A percentile compares a stretch with the other conserved stretches of the same genome.
These are phyloP conservation scores for Colletotrichum eleusines DNA, from an alignment of 2,329 filamentous ascomycete species.

Conservation along the genomic window DNA sequence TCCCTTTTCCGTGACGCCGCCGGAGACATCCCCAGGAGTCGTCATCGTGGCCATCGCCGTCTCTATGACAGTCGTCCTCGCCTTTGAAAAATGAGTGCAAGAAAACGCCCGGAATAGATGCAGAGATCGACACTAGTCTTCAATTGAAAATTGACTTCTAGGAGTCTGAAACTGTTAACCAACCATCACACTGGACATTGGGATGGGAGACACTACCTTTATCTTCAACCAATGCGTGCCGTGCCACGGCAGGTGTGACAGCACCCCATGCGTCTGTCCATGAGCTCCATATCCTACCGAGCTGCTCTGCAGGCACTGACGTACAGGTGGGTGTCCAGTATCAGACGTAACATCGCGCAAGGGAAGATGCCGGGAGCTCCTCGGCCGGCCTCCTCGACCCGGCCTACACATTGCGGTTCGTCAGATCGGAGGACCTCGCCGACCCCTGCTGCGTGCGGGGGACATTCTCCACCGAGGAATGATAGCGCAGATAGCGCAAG, in stretches of 20 bases:
- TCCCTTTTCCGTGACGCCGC: constrained; percentile 23
- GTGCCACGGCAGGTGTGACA: constrained; percentile 2
- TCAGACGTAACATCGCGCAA: constrained; percentile 20
- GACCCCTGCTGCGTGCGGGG: constrained; percentile 37
- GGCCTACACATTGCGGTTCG: neutral
- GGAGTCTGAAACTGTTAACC: neutral
- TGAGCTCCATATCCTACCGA: constrained; percentile 11
- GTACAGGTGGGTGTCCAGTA: constrained; percentile 3
- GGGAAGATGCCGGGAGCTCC: constrained; percentile 12
- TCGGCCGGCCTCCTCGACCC: neutral
- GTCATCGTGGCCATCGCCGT: constrained; percentile 27
- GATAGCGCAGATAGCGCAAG: constrained; percentile 32
- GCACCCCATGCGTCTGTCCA: constrained; percentile 1
- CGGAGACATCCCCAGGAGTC: constrained; percentile 15
- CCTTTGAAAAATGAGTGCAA: too few relatives aligned
- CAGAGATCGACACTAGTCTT: neutral
- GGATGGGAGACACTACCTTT: constrained; percentile 28
- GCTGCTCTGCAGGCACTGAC: constrained; percentile 10
- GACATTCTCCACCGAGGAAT: neutral
- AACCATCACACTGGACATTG: neutral
- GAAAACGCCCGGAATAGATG: neutral
- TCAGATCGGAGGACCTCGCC: constrained; percentile 42
- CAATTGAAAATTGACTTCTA: neutral
- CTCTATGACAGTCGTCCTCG: too few relatives aligned
- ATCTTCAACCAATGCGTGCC: constrained; percentile 11